Evolutionary conservation across 2,329 filamentous ascomycete species (phyloP).

Genomic region (Penicillium oxalicum): DNA sequence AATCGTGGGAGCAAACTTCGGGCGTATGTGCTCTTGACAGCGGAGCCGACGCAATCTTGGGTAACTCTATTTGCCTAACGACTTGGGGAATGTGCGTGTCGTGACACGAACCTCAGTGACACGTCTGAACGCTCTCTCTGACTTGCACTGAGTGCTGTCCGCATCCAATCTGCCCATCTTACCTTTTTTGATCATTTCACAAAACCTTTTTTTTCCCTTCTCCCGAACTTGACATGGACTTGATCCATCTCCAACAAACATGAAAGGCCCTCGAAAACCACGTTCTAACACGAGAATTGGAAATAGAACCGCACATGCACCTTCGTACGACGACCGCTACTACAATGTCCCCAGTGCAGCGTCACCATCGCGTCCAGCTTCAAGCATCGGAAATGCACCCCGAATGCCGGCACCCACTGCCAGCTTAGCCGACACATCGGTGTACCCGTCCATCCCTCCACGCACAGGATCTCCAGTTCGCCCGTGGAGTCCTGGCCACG

Average conservation of each 20-base stretch:
- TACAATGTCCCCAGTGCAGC: slow-evolving; percentile 24
- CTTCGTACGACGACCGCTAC: slow-evolving; percentile 20
- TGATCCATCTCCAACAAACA: slow-evolving; percentile 5
- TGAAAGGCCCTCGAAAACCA: slow-evolving; percentile 15
- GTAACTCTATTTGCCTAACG: slow-evolving; percentile 1
- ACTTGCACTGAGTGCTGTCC: background rate
- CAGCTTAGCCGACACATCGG: slow-evolving; percentile 29
- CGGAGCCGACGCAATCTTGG: background rate
- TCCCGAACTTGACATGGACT: too few species aligned
- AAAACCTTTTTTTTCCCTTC: too few species aligned
- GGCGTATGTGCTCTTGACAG: slow-evolving; percentile 10
- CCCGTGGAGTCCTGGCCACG: slow-evolving; percentile 58
- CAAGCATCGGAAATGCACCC: slow-evolving; percentile 38
- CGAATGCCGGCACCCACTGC: slow-evolving; percentile 37
- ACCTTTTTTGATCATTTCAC: too few species aligned
- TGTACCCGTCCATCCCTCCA: slow-evolving; percentile 31
- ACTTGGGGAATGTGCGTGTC: slow-evolving; percentile 2
- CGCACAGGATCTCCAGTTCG: slow-evolving; percentile 40
- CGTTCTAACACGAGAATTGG: slow-evolving; percentile 18
- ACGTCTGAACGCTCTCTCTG: background rate
- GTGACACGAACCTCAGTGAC: slow-evolving; percentile 2
- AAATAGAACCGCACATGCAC: slow-evolving; percentile 14
- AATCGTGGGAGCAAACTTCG: slow-evolving; percentile 1
- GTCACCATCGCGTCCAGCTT: slow-evolving; percentile 36
- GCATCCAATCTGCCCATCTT: too few species aligned